Percentiles rank a stretch among this genome's conserved stretches.
Evolutionary conservation across 176 grass and related monocot genomes (phyloP).

Genomic region (Musa acuminata): DNA sequence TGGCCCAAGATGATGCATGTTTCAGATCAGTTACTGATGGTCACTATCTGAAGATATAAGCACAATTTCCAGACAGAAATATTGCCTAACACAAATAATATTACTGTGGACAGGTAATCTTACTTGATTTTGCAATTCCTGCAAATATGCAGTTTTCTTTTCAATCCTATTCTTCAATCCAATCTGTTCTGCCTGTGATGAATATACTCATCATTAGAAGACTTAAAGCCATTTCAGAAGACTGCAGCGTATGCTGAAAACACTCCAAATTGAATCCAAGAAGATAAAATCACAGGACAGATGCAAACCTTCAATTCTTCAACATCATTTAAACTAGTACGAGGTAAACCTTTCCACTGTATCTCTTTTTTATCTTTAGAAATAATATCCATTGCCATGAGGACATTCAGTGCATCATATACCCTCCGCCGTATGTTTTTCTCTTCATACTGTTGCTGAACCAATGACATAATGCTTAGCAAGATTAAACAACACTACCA

Average conservation of each 20-base stretch:
- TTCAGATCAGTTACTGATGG: too few relatives aligned
- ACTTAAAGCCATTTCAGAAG: not conserved
- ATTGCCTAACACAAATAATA: too few relatives aligned
- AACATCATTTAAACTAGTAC: slow-evolving; percentile 72
- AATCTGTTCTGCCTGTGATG: slow-evolving; percentile 48
- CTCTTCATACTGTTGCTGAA: slow-evolving; percentile 97
- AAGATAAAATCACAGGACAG: not conserved
- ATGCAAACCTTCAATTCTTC: slow-evolving; percentile 77
- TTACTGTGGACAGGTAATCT: slow-evolving; percentile 20
- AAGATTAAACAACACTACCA: not conserved
- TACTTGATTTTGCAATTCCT: slow-evolving; percentile 98
- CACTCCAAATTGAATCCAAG: not conserved
- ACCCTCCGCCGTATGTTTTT: slow-evolving; percentile 98
- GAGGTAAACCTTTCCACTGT: slow-evolving; percentile 97
- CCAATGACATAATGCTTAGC: slow-evolving; percentile 18
- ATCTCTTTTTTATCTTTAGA: slow-evolving; percentile 99
- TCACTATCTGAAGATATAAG: too few relatives aligned
- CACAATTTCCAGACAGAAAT: too few relatives aligned
- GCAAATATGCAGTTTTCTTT: slow-evolving; percentile 85
- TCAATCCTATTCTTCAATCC: slow-evolving; percentile 71
- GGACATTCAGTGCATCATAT: slow-evolving; percentile 91
- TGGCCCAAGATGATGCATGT: too few relatives aligned
- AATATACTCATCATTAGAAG: not conserved
- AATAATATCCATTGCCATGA: slow-evolving; percentile 99
- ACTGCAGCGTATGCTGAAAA: not conserved